These are phyloP conservation scores for Pistacia vera DNA, from an alignment of 345 rosid genomes.

Conservation along the genomic window DNA sequence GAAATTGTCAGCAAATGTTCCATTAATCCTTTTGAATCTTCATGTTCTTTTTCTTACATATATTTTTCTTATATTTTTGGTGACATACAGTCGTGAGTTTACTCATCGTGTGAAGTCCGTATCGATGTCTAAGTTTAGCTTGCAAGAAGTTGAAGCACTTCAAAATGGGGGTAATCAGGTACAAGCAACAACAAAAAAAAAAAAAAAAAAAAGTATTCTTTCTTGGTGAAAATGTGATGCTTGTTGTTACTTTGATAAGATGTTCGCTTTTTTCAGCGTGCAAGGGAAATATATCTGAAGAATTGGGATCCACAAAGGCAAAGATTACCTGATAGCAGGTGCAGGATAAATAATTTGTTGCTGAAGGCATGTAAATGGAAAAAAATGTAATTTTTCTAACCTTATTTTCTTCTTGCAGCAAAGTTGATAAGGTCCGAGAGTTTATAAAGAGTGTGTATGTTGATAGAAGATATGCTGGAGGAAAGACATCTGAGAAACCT, in stretches of 20 bases:
- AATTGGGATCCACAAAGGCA: conserved; percentile 90
- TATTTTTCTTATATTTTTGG: neutral
- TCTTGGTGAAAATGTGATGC: conserved; percentile 12
- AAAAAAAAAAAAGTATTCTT: neutral
- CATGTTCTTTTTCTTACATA: conserved; percentile 11
- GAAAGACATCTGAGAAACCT: conserved; percentile 65
- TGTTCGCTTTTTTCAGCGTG: conserved; percentile 61
- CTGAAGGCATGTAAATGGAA: conserved; percentile 7
- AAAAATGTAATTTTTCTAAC: conserved; percentile 9
- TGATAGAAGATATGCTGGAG: conserved; percentile 80
- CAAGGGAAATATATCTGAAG: conserved; percentile 81
- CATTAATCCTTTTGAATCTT: conserved; percentile 6
- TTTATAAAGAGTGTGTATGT: conserved; percentile 86
- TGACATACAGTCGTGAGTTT: conserved; percentile 81
- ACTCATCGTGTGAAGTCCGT: conserved; percentile 98
- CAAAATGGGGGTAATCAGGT: conserved; percentile 99
- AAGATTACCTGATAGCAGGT: conserved; percentile 90
- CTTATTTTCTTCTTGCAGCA: conserved; percentile 52
- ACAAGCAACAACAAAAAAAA: neutral
- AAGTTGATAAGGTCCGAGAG: conserved; percentile 70
- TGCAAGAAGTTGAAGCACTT: conserved; percentile 95
- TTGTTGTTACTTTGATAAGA: conserved; percentile 28
- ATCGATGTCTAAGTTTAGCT: conserved; percentile 94
- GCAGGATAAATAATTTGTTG: conserved; percentile 18
- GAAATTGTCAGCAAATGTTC: neutral